Evolutionary conservation across 192 early-diverging fungal species (phyloP).

Genomic region (Geosiphon pyriformis): DNA sequence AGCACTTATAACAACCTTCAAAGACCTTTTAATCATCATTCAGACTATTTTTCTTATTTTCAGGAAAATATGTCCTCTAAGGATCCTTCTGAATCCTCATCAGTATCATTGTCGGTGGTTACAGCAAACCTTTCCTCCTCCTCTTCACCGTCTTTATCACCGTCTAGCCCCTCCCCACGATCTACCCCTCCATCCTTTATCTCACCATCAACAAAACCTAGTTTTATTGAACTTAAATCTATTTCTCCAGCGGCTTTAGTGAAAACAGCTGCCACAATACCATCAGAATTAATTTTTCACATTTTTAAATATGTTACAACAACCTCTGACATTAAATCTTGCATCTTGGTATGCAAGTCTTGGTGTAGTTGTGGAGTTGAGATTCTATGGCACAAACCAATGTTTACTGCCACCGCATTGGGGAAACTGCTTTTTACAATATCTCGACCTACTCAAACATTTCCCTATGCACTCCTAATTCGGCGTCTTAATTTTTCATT

Average conservation of each 20-base stretch:
- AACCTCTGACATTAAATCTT: constrained; percentile 40
- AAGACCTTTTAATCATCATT: no score
- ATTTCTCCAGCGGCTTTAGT: background rate
- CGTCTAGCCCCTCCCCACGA: background rate
- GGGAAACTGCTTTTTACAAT: constrained; percentile 28
- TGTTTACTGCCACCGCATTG: constrained; percentile 19
- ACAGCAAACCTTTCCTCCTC: background rate
- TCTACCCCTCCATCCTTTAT: background rate
- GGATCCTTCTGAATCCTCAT: background rate
- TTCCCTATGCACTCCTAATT: constrained; percentile 47
- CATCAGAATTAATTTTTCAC: constrained; percentile 47
- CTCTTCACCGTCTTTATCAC: background rate
- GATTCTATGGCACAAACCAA: constrained; percentile 49
- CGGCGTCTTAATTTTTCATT: constrained; percentile 54
- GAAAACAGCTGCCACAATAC: constrained; percentile 28
- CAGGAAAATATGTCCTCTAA: background rate
- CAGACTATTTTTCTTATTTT: no score
- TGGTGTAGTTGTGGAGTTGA: constrained; percentile 54
- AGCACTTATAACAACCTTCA: no score
- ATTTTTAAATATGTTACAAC: constrained; percentile 41
- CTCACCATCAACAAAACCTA: background rate
- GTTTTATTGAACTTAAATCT: background rate
- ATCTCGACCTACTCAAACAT: constrained; percentile 27
- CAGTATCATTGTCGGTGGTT: background rate
- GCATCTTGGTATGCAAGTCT: constrained; percentile 44